These are phyloP conservation scores for Alnus rubra DNA, from an alignment of 306 rosid species.

Conservation along the genomic window DNA sequence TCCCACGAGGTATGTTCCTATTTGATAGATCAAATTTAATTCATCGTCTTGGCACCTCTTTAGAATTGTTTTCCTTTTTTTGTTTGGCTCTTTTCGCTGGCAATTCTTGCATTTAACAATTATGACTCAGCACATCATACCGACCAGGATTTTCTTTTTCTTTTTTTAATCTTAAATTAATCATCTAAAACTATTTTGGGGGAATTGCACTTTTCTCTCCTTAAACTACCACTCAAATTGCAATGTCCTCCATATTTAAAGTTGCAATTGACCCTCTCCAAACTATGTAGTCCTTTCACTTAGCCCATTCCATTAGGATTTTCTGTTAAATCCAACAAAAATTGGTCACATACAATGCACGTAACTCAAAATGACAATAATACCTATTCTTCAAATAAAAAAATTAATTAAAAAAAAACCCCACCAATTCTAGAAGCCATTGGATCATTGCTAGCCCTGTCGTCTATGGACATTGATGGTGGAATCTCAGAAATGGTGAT, in stretches of 20 bases:
- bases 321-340: no score
- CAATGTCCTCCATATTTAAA: no score
- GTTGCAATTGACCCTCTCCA: no score
- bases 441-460: conserved; percentile 57
- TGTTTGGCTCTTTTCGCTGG: not conserved
- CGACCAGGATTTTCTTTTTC: not conserved
- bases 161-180: no score
- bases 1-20: conserved; percentile 75
- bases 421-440: conserved; percentile 88
- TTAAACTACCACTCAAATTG: no score
- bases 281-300: no score
- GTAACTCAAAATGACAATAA: no score
- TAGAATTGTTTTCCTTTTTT: not conserved
- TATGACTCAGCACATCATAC: not conserved
- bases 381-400: no score
- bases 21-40: not conserved
- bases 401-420: conserved; percentile 4
- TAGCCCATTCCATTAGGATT: no score
- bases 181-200: no score
- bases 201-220: no score
- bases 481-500: conserved; percentile 69
- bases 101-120: not conserved
- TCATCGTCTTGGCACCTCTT: not conserved
- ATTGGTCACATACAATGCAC: no score
- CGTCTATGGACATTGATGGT: conserved; percentile 81